phyloP scores from a whole-genome alignment of 176 grass and related monocot species.

The Metroxylon sagu region DNA sequence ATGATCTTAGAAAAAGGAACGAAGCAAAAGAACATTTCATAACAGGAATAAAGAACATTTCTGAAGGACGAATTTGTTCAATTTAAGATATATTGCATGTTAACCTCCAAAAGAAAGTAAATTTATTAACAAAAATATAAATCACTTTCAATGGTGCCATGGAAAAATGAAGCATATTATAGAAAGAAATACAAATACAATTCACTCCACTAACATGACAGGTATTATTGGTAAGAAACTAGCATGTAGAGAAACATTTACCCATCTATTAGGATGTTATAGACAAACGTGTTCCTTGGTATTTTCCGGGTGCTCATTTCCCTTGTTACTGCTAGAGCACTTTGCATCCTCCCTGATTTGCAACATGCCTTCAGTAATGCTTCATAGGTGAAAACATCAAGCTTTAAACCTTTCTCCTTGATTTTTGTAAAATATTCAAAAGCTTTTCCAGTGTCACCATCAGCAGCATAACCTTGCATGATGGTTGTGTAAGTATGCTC shows the following conservation, averaged over 20 bases:
- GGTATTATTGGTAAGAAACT: background rate
- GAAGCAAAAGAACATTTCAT: no score
- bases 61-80: no score
- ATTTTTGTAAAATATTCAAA: slow-evolving; percentile 95
- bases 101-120: no score
- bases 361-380: slow-evolving; percentile 82
- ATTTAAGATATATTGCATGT: no score
- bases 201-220: slow-evolving; percentile 5
- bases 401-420: slow-evolving; percentile 65
- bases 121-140: no score
- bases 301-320: slow-evolving; percentile 83
- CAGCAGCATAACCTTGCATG: slow-evolving; percentile 83
- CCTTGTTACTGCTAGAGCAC: slow-evolving; percentile 73
- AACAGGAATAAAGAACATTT: no score
- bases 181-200: background rate
- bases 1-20: no score
- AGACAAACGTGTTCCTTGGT: slow-evolving; percentile 81
- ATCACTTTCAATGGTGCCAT: no score
- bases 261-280: slow-evolving; percentile 95
- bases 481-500: slow-evolving; percentile 84
- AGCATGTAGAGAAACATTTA: slow-evolving; percentile 23
- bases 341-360: slow-evolving; percentile 97
- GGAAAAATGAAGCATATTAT: no score
- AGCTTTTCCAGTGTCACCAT: slow-evolving; percentile 71
- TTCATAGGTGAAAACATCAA: slow-evolving; percentile 93